Percentiles rank a stretch among this genome's conserved stretches.
phyloP scores from a whole-genome alignment of 2,329 filamentous ascomycete species.

The Cladosporium sp. region DNA sequence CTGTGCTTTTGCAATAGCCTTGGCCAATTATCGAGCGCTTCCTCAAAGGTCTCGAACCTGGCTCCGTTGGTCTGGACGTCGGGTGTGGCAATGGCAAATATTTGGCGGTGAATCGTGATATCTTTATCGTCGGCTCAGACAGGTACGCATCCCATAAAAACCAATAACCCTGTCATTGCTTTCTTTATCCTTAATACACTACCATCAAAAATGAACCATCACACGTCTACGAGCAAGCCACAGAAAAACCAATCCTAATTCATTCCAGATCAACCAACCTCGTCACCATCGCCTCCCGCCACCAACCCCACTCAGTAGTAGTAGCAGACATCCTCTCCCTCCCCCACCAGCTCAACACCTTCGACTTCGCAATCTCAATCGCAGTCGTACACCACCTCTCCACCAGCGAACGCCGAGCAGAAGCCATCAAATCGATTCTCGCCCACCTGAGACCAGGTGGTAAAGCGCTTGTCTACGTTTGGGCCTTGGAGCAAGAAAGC shows the following conservation, averaged over 20 bases:
- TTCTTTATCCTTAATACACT: too few species aligned
- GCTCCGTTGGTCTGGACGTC: slow-evolving; percentile 80
- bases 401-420: slow-evolving; percentile 65
- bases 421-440: slow-evolving; percentile 69
- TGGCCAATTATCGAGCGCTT: slow-evolving; percentile 90
- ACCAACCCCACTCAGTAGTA: slow-evolving; percentile 61
- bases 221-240: too few species aligned
- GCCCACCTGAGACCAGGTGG: slow-evolving; percentile 59
- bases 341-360: slow-evolving; percentile 63
- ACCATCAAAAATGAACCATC: too few species aligned
- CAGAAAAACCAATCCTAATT: too few species aligned
- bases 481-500: slow-evolving; percentile 86
- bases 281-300: slow-evolving; percentile 53
- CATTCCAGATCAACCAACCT: slow-evolving; percentile 53
- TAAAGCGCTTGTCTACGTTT: slow-evolving; percentile 79
- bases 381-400: slow-evolving; percentile 93
- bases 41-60: slow-evolving; percentile 60
- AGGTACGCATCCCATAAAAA: slow-evolving; percentile 55
- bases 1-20: slow-evolving; percentile 48
- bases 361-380: slow-evolving; percentile 91
- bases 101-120: slow-evolving; percentile 67
- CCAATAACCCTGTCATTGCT: too few species aligned
- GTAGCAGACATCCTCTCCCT: slow-evolving; percentile 81
- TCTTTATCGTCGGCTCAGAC: slow-evolving; percentile 83
- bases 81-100: slow-evolving; percentile 99